These are phyloP conservation scores for Areca catechu DNA, from an alignment of 176 grass and related monocot genomes.

Conservation along the genomic window DNA sequence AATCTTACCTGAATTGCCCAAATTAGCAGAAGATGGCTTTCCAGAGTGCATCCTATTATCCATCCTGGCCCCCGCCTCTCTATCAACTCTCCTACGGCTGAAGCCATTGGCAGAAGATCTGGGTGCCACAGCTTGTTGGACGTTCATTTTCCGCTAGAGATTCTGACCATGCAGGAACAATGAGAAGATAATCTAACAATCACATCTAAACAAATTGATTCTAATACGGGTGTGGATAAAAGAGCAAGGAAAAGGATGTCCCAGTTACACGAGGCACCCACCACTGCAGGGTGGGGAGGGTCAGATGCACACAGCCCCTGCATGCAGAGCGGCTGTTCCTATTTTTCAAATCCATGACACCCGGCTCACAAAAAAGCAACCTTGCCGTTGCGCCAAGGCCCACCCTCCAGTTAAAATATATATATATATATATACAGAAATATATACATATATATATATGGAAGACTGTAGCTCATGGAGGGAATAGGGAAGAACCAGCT, in stretches of 20 bases:
- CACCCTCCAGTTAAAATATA: too few relatives aligned
- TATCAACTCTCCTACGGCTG: constrained; percentile 41
- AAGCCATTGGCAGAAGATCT: constrained; percentile 52
- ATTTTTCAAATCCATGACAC: neutral
- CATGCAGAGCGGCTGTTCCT: neutral
- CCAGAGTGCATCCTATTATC: constrained; percentile 38
- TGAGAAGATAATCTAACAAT: too few relatives aligned
- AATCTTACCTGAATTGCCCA: constrained; percentile 35
- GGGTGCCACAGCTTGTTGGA: constrained; percentile 34
- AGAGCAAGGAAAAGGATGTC: too few relatives aligned
- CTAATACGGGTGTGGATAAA: too few relatives aligned
- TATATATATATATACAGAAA: too few relatives aligned
- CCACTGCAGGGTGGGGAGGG: too few relatives aligned
- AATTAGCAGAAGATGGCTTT: constrained; percentile 30
- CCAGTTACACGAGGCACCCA: too few relatives aligned
- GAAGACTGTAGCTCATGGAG: too few relatives aligned
- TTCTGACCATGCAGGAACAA: too few relatives aligned
- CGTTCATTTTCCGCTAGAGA: constrained; percentile 49
- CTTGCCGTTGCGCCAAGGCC: neutral
- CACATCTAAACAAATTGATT: too few relatives aligned
- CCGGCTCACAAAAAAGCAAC: neutral
- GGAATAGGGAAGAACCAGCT: too few relatives aligned
- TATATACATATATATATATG: too few relatives aligned
- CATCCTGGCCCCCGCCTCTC: constrained; percentile 42
- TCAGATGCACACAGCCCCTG: neutral